These are phyloP conservation scores for Aspergillus caelatus DNA, from an alignment of 2,329 filamentous ascomycete genomes.

Conservation along the genomic window DNA sequence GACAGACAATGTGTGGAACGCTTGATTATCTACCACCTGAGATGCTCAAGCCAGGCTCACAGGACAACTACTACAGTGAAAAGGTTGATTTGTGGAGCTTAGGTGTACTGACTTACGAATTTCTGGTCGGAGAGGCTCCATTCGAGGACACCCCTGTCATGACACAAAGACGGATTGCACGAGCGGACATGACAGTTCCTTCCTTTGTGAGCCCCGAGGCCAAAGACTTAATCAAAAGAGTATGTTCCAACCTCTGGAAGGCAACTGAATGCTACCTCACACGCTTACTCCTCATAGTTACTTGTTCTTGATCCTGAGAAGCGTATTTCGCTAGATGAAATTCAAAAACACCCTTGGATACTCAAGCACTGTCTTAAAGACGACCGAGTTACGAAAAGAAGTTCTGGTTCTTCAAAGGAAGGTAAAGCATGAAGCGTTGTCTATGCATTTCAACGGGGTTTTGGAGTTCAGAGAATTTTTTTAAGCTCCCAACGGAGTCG, in stretches of 20 bases:
- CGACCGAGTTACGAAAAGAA: conserved; percentile 48
- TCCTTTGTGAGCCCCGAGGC: conserved; percentile 89
- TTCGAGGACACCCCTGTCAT: conserved; percentile 95
- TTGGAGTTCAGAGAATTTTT: conserved; percentile 15
- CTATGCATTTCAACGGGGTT: conserved; percentile 24
- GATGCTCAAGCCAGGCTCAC: conserved; percentile 83
- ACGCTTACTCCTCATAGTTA: conserved; percentile 56
- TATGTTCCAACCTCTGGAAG: conserved; percentile 39
- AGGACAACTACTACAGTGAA: conserved; percentile 88
- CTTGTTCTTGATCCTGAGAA: conserved; percentile 93
- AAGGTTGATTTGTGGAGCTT: conserved; percentile 97
- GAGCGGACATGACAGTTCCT: conserved; percentile 90
- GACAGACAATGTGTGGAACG: conserved; percentile 95
- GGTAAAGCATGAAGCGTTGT: conserved; percentile 30
- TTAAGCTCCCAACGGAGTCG: not conserved
- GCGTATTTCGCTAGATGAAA: conserved; percentile 83
- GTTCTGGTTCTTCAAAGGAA: conserved; percentile 41
- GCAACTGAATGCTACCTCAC: not conserved
- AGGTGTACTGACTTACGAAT: conserved; percentile 94
- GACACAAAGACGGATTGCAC: conserved; percentile 86
- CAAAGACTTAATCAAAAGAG: conserved; percentile 87
- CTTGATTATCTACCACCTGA: conserved; percentile 96
- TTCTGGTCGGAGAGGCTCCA: conserved; percentile 90
- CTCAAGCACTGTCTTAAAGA: conserved; percentile 81
- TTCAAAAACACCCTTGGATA: conserved; percentile 93